These are phyloP conservation scores for Tetraselmis striata DNA, from an alignment of 139 green algal species.

Conservation along the genomic window DNA sequence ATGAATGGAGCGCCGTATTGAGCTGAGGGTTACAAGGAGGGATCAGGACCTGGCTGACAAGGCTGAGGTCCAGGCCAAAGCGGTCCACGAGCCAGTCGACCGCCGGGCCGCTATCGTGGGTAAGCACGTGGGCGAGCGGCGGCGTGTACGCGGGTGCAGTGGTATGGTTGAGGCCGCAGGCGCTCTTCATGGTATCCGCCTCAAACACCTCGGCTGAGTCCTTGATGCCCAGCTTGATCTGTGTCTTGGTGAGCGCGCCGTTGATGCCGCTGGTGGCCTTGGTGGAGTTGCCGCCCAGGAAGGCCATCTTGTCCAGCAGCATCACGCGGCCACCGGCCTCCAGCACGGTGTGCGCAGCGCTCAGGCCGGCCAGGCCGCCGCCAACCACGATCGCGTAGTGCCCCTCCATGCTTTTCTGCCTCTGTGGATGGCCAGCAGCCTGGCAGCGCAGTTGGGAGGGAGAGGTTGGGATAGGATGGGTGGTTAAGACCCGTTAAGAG, in stretches of 20 bases:
- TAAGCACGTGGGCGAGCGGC: conserved; percentile 26
- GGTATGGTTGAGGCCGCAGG: conserved; percentile 41
- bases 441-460: too few species aligned
- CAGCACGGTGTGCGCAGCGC: conserved; percentile 33
- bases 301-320: conserved; percentile 58
- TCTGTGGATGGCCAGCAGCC: too few species aligned
- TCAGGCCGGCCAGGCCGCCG: conserved; percentile 46
- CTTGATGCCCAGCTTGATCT: conserved; percentile 23
- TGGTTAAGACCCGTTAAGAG: too few species aligned
- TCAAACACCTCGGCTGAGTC: conserved; percentile 36
- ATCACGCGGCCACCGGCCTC: conserved; percentile 34
- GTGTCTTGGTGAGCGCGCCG: conserved; percentile 29
- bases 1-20: too few species aligned
- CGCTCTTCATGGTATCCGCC: conserved; percentile 38
- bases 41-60: conserved; percentile 8
- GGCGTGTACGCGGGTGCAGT: conserved; percentile 17
- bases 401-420: too few species aligned
- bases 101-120: conserved; percentile 17
- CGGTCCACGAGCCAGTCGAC: conserved; percentile 29
- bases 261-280: conserved; percentile 72
- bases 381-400: conserved; percentile 48
- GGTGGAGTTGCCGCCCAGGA: conserved; percentile 60
- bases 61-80: conserved; percentile 25
- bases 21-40: too few species aligned
- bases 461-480: too few species aligned